Conservation (phyloP, 176 grass and related monocot genomes). For the Avena sativa region DNA sequence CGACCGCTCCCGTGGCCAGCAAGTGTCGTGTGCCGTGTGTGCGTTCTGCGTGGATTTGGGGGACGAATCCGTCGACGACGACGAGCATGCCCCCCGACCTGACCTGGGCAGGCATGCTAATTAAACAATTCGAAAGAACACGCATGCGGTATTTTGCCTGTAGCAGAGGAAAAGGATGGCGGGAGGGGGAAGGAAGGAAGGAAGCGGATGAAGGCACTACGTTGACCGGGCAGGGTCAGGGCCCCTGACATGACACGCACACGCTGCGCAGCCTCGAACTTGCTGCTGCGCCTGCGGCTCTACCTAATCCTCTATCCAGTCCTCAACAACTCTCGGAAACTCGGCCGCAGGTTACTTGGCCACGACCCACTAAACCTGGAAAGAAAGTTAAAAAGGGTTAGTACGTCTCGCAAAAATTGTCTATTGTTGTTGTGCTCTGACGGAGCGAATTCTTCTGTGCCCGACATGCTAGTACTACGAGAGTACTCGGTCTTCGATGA, state of each 20-base stretch:
- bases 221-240: constrained; percentile 23
- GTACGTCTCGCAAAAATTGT: not conserved
- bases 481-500: too few species aligned
- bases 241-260: not conserved
- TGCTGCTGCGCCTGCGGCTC: not conserved
- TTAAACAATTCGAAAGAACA: constrained; percentile 18
- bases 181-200: constrained; percentile 37
- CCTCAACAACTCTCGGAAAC: constrained; percentile 40
- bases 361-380: constrained; percentile 49
- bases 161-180: constrained; percentile 34
- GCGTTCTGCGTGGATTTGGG: constrained; percentile 6
- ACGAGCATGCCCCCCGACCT: not conserved
- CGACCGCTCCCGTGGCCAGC: not conserved
- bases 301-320: constrained; percentile 45
- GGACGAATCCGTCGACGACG: constrained; percentile 32
- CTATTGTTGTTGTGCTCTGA: too few species aligned
- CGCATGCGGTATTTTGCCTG: constrained; percentile 21
- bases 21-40: not conserved
- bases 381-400: not conserved
- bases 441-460: too few species aligned
- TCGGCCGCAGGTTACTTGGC: not conserved
- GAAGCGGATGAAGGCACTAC: not conserved
- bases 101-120: not conserved
- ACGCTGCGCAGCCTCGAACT: not conserved
- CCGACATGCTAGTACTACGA: too few species aligned